Evolutionary conservation across 2,329 filamentous ascomycete species (phyloP), one percentile per base, ranked within the genome.

Genomic region (Lecanicillium sp.): DNA sequence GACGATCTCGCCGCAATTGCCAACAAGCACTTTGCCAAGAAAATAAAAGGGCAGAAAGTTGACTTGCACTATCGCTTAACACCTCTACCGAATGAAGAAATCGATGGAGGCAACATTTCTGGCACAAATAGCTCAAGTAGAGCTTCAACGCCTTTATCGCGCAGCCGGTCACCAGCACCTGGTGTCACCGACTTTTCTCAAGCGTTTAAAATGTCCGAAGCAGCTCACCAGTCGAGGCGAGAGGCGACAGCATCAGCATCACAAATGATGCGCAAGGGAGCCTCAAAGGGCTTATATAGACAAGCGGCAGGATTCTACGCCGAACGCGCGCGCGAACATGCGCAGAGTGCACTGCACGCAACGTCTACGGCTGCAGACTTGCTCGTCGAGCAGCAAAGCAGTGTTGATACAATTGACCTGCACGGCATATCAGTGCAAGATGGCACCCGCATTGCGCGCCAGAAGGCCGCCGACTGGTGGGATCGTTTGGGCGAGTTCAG

Each of bases 351-450:
- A 3, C 72, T 74, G 44, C 64, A 65, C 14, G 72, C 78, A n/a
- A 67, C 68, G 14, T 78, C 78, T n/a, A 67, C 68, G 0, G 79
- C 79, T 1, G 85, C 87, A 2, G 83, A 92, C 50, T 60, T 73
- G 0, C 68, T 82, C 4, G 89, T 90, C 1, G 70, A 79, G 9
- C 55, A 63, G 9, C 82, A 88, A 53, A 89, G 85, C 36, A 71
- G 69, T 0, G 43, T 56, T 2, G 67, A 60, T 1, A 64, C 70
- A 15, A 67, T 94, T 7, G 90, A 96, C 57, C 65, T 96, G 18
- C 90, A 96, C 56, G 86, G 87, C 5, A 78, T 95, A 5, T 79
- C 72, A 32, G 88, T 95, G 2, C 68, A 78, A 35, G 85, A 94
- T 56, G 90, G 84, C 2, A 78, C 88, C 20, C 71, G 85, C 3